A percentile compares a stretch with the other conserved stretches of the same genome.
Evolutionary conservation across 2,329 filamentous ascomycete genomes (phyloP).

Genomic region (Myrmaecium sp.): DNA sequence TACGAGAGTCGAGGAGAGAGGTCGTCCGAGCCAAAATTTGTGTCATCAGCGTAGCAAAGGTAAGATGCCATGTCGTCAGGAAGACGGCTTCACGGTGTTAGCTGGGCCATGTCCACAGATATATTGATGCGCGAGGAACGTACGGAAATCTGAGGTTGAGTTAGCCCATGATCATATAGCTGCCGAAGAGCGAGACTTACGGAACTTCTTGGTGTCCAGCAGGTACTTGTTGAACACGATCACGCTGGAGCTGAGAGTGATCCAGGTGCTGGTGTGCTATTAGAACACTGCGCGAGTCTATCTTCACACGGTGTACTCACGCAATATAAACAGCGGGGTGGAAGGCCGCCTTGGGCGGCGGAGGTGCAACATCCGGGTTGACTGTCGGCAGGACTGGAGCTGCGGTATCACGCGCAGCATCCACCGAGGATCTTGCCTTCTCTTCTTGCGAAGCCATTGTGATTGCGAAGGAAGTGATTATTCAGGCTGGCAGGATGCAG

Average conservation of each 20-base stretch:
- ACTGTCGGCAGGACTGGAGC: conserved; percentile 58
- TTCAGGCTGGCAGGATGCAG: conserved; percentile 9
- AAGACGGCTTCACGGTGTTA: conserved; percentile 46
- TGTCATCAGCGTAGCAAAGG: conserved; percentile 86
- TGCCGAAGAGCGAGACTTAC: conserved; percentile 32
- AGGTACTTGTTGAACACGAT: conserved; percentile 99
- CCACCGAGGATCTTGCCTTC: conserved; percentile 71
- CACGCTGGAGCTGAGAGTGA: conserved; percentile 77
- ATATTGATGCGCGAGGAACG: conserved; percentile 9
- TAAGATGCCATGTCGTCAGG: conserved; percentile 78
- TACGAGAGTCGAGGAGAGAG: conserved; percentile 76
- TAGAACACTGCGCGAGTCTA: conserved; percentile 7
- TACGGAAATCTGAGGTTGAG: conserved; percentile 31
- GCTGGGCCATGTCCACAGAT: conserved; percentile 15
- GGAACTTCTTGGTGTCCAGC: conserved; percentile 68
- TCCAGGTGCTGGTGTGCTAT: conserved; percentile 55
- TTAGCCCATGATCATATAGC: conserved; percentile 3
- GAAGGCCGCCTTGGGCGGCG: conserved; percentile 45
- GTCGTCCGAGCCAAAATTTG: conserved; percentile 86
- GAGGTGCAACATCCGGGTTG: conserved; percentile 61
- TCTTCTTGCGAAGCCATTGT: conserved; percentile 55
- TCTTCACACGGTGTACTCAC: conserved; percentile 22
- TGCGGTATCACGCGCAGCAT: conserved; percentile 45
- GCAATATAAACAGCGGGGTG: conserved; percentile 77
- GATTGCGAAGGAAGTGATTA: conserved; percentile 10